phyloP scores from a whole-genome alignment of 192 early-diverging fungal genomes.

The Phlyctochytrium planicorne region DNA sequence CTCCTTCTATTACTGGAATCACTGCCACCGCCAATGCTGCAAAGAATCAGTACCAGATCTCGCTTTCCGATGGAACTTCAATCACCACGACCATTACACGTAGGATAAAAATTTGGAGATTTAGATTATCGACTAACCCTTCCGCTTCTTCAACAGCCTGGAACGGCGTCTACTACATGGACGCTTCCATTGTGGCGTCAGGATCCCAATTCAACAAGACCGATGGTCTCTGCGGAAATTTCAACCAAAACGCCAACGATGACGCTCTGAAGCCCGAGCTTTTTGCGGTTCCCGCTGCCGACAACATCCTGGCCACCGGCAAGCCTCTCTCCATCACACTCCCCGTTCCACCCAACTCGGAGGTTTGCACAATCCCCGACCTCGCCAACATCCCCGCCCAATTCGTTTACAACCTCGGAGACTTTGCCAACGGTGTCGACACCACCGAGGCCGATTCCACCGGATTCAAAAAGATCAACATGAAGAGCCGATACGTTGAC shows the following conservation, averaged over 20 bases:
- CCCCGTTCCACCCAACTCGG: not conserved
- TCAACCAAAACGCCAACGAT: not conserved
- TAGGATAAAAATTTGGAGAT: no score
- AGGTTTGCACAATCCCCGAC: not conserved
- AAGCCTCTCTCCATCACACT: not conserved
- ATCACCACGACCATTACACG: not conserved
- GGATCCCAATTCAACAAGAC: not conserved
- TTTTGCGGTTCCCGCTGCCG: not conserved
- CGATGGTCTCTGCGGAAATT: not conserved
- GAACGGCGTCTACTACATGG: constrained; percentile 2
- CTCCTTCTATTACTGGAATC: not conserved
- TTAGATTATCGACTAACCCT: no score
- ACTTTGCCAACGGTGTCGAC: not conserved
- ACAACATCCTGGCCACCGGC: not conserved
- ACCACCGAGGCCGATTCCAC: not conserved
- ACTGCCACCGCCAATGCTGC: not conserved
- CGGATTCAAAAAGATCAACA: not conserved
- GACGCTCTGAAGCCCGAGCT: not conserved
- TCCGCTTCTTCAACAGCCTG: no score
- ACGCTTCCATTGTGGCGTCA: not conserved
- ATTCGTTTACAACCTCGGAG: not conserved
- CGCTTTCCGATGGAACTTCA: not conserved
- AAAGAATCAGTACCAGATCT: not conserved
- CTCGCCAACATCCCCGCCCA: not conserved
- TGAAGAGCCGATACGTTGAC: not conserved